Evolutionary conservation across 2,329 filamentous ascomycete genomes (phyloP), one percentile per base, ranked within the genome.

Genomic region (Tolypocladium amazonense): DNA sequence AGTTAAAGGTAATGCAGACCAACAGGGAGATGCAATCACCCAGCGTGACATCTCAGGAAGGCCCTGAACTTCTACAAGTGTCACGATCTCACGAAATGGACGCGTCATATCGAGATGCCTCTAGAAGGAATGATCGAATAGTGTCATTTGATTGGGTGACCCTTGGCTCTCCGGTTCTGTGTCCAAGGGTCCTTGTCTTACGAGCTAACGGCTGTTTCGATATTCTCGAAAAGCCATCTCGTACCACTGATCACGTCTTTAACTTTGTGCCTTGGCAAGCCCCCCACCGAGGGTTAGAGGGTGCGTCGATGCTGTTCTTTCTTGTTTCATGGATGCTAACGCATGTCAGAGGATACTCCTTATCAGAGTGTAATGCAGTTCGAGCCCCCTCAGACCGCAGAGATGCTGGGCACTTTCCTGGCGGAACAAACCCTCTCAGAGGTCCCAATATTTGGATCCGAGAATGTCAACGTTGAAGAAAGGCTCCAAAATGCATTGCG

Each of bases 91-190:
- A 83, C 63, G 84, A 87, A 66, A 79, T 88, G 73, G 83, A 88
- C 64, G 80, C 84, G 56, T 77, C 79, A 23, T 86, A 81, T 64
- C 73, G 77, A 33, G 80, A 82, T 57, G 72, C 75, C 38, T 74
- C 75, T 38, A 75, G 79, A 63, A 81, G 81, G 69, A 78, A 80
- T 64, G 82, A 87, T 59, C 79, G 82, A 25, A 86, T 88, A 38
- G 83, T 88, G 9, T 87, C 85, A 0, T 88, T 88, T 68, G 85
- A 88, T 68, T 88, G 85, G 85, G 74, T 87, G 12, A 86, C 82
- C 4, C 74, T 86, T 55, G 76, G 79, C 14, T 83, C 81, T 4
- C 75, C 82, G 4, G 77, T 78, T 18, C 67, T 86, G 56, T 79
- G 79, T 30, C 83, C 84, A 37, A 78, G 85, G n/a, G 73, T 85